Evolutionary conservation across 2,329 filamentous ascomycete species (phyloP).

Genomic region (Ophioceras dolichostomum): DNA sequence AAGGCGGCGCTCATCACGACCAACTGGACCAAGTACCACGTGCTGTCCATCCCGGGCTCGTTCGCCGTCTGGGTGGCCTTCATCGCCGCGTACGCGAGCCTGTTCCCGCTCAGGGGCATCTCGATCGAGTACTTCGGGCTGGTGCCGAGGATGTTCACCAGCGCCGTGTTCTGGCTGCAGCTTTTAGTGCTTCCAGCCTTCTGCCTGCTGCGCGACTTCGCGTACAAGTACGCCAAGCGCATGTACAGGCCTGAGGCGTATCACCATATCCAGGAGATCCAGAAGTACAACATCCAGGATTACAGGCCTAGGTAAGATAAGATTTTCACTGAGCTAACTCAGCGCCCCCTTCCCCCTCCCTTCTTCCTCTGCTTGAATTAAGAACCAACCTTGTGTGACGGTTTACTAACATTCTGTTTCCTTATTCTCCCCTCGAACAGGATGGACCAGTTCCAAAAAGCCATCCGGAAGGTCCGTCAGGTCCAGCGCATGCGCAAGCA

Average conservation of each 20-base stretch:
- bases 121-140: constrained; percentile 79
- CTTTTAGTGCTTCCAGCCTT: constrained; percentile 66
- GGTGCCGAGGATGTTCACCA: constrained; percentile 66
- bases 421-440: constrained; percentile 27
- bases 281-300: constrained; percentile 99
- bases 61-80: constrained; percentile 88
- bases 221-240: constrained; percentile 94
- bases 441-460: constrained; percentile 99
- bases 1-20: constrained; percentile 93
- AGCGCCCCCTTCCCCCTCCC: no score
- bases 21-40: constrained; percentile 97
- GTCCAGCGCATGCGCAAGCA: constrained; percentile 99
- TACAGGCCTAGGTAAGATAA: constrained; percentile 73
- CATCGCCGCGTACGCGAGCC: constrained; percentile 73
- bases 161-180: constrained; percentile 86
- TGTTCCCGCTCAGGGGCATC: constrained; percentile 71
- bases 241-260: constrained; percentile 97
- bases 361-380: no score
- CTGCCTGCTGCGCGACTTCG: constrained; percentile 78
- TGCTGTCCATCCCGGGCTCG: constrained; percentile 88
- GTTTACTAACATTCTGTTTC: no score
- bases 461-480: constrained; percentile 94
- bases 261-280: constrained; percentile 94
- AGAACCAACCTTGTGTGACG: constrained; percentile 3
- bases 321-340: no score